phyloP scores from a whole-genome alignment of 2,329 filamentous ascomycete species.

The Didymella pinodella region DNA sequence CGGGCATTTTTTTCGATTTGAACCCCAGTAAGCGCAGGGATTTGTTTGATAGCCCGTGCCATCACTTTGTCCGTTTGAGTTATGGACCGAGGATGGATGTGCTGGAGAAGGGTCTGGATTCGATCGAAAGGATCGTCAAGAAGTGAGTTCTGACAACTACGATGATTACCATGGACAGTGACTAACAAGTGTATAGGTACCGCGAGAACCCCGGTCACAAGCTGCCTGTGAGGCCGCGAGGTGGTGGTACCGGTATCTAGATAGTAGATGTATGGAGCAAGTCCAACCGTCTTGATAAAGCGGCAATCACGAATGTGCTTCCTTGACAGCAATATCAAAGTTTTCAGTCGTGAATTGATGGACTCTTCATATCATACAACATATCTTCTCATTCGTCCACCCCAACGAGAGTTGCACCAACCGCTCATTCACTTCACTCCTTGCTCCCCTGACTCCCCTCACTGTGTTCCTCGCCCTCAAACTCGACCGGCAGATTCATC shows the following conservation, averaged over 20 bases:
- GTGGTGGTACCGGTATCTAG: not conserved
- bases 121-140: slow-evolving; percentile 51
- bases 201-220: slow-evolving; percentile 20
- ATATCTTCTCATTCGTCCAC: not conserved
- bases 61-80: slow-evolving; percentile 60
- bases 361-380: not conserved
- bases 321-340: not conserved
- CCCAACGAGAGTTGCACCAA: too few relatives aligned
- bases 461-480: slow-evolving; percentile 22
- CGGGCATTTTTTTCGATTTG: slow-evolving; percentile 96
- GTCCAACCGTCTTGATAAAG: not conserved
- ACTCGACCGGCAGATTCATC: slow-evolving; percentile 82
- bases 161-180: too few relatives aligned
- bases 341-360: not conserved
- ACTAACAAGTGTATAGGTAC: slow-evolving; percentile 10
- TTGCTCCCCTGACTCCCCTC: not conserved
- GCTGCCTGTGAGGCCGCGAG: slow-evolving; percentile 20
- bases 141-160: slow-evolving; percentile 42
- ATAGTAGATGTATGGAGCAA: not conserved
- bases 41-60: slow-evolving; percentile 92
- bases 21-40: slow-evolving; percentile 90
- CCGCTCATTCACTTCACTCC: not conserved
- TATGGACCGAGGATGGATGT: slow-evolving; percentile 54
- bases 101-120: slow-evolving; percentile 51
- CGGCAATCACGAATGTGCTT: not conserved